A percentile compares a stretch with the other conserved stretches of the same genome.
These are phyloP conservation scores for Boletus vermiculosoides DNA, from an alignment of 768 basidiomycete species.

Conservation along the genomic window DNA sequence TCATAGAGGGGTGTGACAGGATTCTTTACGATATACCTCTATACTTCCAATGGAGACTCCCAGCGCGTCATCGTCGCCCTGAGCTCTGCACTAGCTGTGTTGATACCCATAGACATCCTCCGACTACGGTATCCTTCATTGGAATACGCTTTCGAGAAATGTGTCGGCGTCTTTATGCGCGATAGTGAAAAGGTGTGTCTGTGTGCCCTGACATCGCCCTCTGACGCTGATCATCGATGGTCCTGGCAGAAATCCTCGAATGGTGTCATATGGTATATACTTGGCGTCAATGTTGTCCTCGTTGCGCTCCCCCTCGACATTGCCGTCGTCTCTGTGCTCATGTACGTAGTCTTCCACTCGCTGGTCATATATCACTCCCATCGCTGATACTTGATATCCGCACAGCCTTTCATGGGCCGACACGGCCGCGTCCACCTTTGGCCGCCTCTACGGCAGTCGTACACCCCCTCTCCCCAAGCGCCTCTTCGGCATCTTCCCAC, in stretches of 20 bases:
- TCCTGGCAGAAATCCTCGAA: slow-evolving; percentile 56
- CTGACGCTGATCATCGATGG: neutral
- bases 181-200: slow-evolving; percentile 71
- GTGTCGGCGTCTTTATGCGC: slow-evolving; percentile 83
- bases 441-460: slow-evolving; percentile 74
- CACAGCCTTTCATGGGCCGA: slow-evolving; percentile 92
- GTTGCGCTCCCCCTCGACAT: slow-evolving; percentile 79
- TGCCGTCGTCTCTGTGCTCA: slow-evolving; percentile 85
- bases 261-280: slow-evolving; percentile 86
- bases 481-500: slow-evolving; percentile 50
- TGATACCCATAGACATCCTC: slow-evolving; percentile 73
- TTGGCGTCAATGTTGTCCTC: slow-evolving; percentile 80
- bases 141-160: slow-evolving; percentile 66
- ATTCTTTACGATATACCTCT: slow-evolving; percentile 62
- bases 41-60: slow-evolving; percentile 47
- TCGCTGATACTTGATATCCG: neutral
- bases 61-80: slow-evolving; percentile 58
- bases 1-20: slow-evolving; percentile 38
- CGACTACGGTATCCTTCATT: slow-evolving; percentile 66
- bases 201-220: neutral
- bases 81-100: slow-evolving; percentile 61
- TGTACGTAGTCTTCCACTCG: slow-evolving; percentile 50
- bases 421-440: slow-evolving; percentile 89
- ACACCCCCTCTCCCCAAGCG: slow-evolving; percentile 61
- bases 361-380: neutral